These are phyloP conservation scores for Skeletonema grethae DNA, from an alignment of 108 stramenopile species.

Conservation along the genomic window DNA sequence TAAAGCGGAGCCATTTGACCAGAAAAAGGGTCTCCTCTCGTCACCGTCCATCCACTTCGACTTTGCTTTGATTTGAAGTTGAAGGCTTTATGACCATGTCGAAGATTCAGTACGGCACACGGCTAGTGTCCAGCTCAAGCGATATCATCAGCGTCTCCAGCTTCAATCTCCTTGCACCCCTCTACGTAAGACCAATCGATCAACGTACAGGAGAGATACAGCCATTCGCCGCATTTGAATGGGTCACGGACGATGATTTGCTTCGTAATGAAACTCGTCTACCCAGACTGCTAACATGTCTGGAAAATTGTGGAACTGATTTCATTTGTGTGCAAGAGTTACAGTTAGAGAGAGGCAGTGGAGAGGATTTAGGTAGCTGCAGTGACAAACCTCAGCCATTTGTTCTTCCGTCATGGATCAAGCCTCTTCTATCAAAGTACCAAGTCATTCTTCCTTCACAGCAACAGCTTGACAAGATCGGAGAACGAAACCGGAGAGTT, in stretches of 20 bases:
- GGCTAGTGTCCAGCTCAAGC: background rate
- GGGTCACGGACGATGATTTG: constrained; percentile 45
- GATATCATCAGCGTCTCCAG: constrained; percentile 47
- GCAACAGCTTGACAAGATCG: constrained; percentile 49
- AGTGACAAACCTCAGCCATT: constrained; percentile 5
- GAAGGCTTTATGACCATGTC: background rate
- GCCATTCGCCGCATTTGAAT: constrained; percentile 61
- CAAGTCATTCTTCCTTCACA: constrained; percentile 40
- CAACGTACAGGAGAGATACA: constrained; percentile 50
- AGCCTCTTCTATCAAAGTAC: constrained; percentile 23
- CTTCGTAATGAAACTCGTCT: constrained; percentile 36
- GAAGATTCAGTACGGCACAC: background rate
- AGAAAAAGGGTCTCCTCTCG: too few relatives aligned
- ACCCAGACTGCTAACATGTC: constrained; percentile 29
- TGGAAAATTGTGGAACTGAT: constrained; percentile 35
- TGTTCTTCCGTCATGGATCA: constrained; percentile 49
- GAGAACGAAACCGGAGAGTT: constrained; percentile 51
- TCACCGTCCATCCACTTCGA: background rate
- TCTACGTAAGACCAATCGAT: constrained; percentile 58
- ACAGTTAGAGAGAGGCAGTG: constrained; percentile 40
- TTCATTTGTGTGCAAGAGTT: constrained; percentile 66
- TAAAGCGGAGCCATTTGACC: too few relatives aligned
- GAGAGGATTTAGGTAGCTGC: background rate
- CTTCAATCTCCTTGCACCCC: constrained; percentile 59
- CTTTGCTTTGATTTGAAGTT: too few relatives aligned